phyloP scores from a whole-genome alignment of 495 filamentous ascomycete genomes.

The Tuber aestivum region DNA sequence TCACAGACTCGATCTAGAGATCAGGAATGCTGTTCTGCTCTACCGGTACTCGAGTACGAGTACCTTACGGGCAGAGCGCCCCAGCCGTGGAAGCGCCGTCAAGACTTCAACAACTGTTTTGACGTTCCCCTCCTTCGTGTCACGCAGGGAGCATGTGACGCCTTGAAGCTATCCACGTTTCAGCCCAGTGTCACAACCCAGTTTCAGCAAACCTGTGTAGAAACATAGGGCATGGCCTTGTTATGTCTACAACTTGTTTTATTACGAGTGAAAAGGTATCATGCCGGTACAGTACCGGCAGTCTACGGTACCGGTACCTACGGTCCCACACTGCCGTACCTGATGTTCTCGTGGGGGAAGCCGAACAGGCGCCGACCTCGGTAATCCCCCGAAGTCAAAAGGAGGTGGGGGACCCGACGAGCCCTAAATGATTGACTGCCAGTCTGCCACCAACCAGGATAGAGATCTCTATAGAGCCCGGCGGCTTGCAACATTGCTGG shows the following conservation, averaged over 20 bases:
- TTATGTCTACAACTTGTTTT: not conserved
- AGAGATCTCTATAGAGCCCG: not conserved
- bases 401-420: not conserved
- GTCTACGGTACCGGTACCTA: not conserved
- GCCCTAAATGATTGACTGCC: not conserved
- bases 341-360: not conserved
- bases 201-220: constrained; percentile 28
- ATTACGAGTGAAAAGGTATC: not conserved
- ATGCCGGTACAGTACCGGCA: not conserved
- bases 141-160: not conserved
- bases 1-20: not conserved
- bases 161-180: constrained; percentile 22
- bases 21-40: not conserved
- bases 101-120: constrained; percentile 1
- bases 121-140: not conserved
- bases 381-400: not conserved
- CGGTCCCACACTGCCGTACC: too few relatives aligned
- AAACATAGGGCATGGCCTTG: constrained; percentile 10
- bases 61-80: not conserved
- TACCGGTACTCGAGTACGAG: not conserved
- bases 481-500: not conserved
- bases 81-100: not conserved
- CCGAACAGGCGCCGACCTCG: not conserved
- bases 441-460: not conserved
- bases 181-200: constrained; percentile 25